Base-by-base conservation (phyloP, 805 yeast genomes). In the Sugiyamaella smithiae region DNA sequence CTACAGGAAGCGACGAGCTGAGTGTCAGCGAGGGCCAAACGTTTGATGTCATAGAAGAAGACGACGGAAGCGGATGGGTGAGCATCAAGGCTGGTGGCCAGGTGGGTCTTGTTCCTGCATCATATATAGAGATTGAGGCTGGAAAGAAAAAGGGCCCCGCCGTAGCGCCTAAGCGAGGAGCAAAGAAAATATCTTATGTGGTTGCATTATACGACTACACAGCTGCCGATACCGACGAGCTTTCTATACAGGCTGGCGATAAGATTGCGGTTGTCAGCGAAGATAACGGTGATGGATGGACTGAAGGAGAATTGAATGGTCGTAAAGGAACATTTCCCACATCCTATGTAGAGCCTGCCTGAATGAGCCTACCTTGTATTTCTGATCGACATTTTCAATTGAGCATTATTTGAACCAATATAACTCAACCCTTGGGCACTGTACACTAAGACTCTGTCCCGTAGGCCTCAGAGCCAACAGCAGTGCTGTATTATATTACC, bases 51-150 rank as follows among this genome's bases (percentile, higher is more conserved):
- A 47, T 82, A 0, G 81, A 78, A 43, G 69, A 70, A 1, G 98
- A 93, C 63, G 90, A 87, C 54, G 97, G 97, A 0, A 81, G 88
- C 14, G 99, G 99, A 0, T 91, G 99, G 99, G 85, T 95, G 1
- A 67, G 70, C 56, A 80, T 89, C 7, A 71, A 73, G n/a, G 54
- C 69, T 1, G 76, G 76, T 4, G 80, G 79, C 0, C 64, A 65
- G 7, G 69, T 68, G 36, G 99, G 99, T 0, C 72, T 90, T 33
- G 97, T 90, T 3, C 99, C 99, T 1, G 81, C 95, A 0, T 68
- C 85, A 0, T 91, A 91, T 62, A 66, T 90, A 5, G 81, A 82
- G 53, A 64, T 38, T 25, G 33, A 54, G 2, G 41, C 43, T 9
- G 32, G 54, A 40, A 71, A 74, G 57, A 78, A 76, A 52, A 74